Base-by-base conservation (phyloP, 306 rosid genomes). In the Malus fusca region DNA sequence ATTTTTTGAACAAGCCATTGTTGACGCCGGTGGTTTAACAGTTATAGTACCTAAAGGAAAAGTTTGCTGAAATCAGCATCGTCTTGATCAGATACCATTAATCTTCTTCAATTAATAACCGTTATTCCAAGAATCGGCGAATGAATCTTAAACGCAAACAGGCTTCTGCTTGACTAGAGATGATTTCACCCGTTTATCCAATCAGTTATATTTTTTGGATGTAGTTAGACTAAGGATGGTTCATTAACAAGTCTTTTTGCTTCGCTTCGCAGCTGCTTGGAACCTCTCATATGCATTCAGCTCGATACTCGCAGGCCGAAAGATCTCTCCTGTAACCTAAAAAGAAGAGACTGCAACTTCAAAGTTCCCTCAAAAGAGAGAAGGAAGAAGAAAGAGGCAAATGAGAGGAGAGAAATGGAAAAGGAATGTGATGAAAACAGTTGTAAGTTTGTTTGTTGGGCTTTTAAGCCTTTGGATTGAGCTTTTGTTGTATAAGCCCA, bases 1-100 rank as follows among this genome's bases (percentile, higher is more conserved):
- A 88, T 81, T 94, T 94, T 82, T 85, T 63, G 63, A 91, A 87
- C 67, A 90, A 91, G 55, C 91, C 96, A 11, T 80, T 91, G 72
- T 51, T 88, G 40, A 90, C 96, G 68, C 90, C 97, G 8, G 73
- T 90, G 75, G 71, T 88, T 75, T 90, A 81, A 66, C 19, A 52
- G 23, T 40, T 46, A 68, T 48, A 2, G 51, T 15, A 35, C 17
- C 18, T 13, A 31, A 18, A 64, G 19, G 25, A 23, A 11, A 26
- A n/a, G 69, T 21, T 33, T 64, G 31, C 52, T 60, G 58, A 48
- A 77, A 28, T 37, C 35, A 42, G 42, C 40, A 56, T 73, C 55
- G 2, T 55, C 61, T 21, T 18, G 26, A 55, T 55, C 10, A 19
- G 56, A 14, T 51, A 17, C 21, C 5, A 3, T 5, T 51, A 15